Evolutionary conservation across 1,139 yeast genomes (phyloP).

Genomic region (Keqinozyma sinolaborantium): DNA sequence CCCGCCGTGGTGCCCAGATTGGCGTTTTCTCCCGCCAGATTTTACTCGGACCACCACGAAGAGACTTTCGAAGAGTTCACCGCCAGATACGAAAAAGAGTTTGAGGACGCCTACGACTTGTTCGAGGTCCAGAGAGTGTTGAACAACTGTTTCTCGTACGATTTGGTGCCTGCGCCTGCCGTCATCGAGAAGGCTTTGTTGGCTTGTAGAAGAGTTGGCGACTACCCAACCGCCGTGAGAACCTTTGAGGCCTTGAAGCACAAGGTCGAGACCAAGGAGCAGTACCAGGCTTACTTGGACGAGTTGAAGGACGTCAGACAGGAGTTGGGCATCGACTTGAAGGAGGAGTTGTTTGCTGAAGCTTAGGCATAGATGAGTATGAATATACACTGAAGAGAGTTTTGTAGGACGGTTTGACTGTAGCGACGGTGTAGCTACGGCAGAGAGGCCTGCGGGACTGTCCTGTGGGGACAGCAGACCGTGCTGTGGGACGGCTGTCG

Average conservation of each 20-base stretch:
- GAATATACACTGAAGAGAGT: no score
- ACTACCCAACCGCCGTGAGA: slow-evolving; percentile 97
- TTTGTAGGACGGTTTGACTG: no score
- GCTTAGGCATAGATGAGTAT: slow-evolving; percentile 10
- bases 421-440: no score
- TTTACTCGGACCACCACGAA: slow-evolving; percentile 77
- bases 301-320: slow-evolving; percentile 90
- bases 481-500: no score
- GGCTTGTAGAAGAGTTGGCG: slow-evolving; percentile 99
- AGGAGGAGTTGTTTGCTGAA: slow-evolving; percentile 73
- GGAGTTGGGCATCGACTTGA: slow-evolving; percentile 90
- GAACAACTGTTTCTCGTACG: slow-evolving; percentile 97
- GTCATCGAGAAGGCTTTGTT: slow-evolving; percentile 94
- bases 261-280: slow-evolving; percentile 92
- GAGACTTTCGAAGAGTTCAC: slow-evolving; percentile 96
- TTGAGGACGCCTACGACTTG: slow-evolving; percentile 95
- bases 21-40: slow-evolving; percentile 36
- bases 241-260: slow-evolving; percentile 92
- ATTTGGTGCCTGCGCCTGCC: slow-evolving; percentile 96
- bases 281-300: slow-evolving; percentile 92
- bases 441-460: no score
- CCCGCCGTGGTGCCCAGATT: slow-evolving; percentile 7
- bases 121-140: slow-evolving; percentile 88
- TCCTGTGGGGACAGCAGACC: no score
- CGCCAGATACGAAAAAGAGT: slow-evolving; percentile 90